phyloP scores from a whole-genome alignment of 306 rosid species.

The Arachis hypogaea region DNA sequence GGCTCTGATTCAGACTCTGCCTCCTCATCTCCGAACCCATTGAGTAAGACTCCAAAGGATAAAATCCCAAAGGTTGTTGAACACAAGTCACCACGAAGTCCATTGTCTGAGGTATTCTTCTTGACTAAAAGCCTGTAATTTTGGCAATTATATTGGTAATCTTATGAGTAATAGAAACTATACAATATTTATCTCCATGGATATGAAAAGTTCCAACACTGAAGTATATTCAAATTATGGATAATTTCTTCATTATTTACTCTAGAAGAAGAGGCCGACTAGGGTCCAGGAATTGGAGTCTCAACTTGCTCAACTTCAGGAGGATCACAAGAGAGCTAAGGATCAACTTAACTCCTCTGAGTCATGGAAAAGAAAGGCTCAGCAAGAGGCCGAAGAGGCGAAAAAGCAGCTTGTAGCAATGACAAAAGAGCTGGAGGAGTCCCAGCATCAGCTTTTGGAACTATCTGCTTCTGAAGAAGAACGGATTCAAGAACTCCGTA shows the following conservation, averaged over 20 bases:
- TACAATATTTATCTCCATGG: too few species aligned
- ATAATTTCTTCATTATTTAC: neutral
- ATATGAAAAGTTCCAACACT: too few species aligned
- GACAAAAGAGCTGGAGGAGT: constrained; percentile 71
- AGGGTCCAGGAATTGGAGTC: constrained; percentile 72
- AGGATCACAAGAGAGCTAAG: constrained; percentile 68
- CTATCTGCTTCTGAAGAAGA: constrained; percentile 77
- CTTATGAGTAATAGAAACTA: constrained; percentile 6
- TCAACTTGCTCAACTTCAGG: constrained; percentile 69
- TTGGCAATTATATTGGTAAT: constrained; percentile 6
- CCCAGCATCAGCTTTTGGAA: constrained; percentile 71
- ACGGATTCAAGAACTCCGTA: constrained; percentile 71
- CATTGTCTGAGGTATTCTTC: constrained; percentile 63
- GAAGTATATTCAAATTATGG: neutral
- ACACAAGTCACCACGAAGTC: constrained; percentile 65
- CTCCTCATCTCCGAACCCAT: constrained; percentile 52
- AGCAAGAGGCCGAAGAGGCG: constrained; percentile 80
- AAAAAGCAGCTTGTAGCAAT: constrained; percentile 54
- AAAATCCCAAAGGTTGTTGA: constrained; percentile 62
- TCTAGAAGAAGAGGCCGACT: constrained; percentile 63
- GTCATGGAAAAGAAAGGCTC: constrained; percentile 60
- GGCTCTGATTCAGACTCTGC: constrained; percentile 53
- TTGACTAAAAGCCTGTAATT: neutral
- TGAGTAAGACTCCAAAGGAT: constrained; percentile 61
- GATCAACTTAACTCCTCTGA: constrained; percentile 72